These are phyloP conservation scores for Cyclotella sp. DNA, from an alignment of 108 stramenopile genomes.

Conservation along the genomic window DNA sequence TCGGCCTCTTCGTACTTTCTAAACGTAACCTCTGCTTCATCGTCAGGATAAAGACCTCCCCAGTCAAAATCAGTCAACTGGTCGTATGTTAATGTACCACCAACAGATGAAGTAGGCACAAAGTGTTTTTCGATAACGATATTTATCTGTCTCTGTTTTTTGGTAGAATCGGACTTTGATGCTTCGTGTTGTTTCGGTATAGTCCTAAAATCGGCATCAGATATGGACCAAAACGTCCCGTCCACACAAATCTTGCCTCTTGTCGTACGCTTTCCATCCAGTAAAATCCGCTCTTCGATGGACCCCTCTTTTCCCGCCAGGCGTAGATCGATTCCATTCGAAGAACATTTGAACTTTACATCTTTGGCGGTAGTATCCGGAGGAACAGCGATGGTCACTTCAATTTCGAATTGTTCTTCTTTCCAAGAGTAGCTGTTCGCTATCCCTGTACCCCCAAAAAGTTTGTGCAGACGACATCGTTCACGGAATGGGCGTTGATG, in stretches of 20 bases:
- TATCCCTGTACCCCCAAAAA: constrained; percentile 63
- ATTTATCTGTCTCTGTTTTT: constrained; percentile 51
- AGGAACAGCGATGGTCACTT: constrained; percentile 74
- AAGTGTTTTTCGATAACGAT: constrained; percentile 77
- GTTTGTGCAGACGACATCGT: not conserved
- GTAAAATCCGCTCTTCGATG: constrained; percentile 43
- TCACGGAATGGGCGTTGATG: too few relatives aligned
- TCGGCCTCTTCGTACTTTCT: constrained; percentile 80
- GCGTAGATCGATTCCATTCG: constrained; percentile 63
- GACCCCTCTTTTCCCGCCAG: constrained; percentile 13
- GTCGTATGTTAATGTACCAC: constrained; percentile 39
- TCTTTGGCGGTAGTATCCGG: constrained; percentile 66
- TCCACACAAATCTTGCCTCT: constrained; percentile 73
- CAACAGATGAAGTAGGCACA: constrained; percentile 22
- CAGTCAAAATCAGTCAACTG: constrained; percentile 80
- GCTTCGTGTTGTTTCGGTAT: not conserved
- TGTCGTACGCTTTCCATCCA: constrained; percentile 68
- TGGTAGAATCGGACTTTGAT: not conserved
- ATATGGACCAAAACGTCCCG: constrained; percentile 86
- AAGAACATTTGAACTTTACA: constrained; percentile 63
- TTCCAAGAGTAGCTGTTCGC: constrained; percentile 75
- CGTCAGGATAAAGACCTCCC: constrained; percentile 79
- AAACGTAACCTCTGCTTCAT: constrained; percentile 73
- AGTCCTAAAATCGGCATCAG: constrained; percentile 46
- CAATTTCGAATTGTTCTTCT: constrained; percentile 87